These are phyloP conservation scores for Apiotrichum montevideense DNA, from an alignment of 1,284 basidiomycete genomes.

Conservation along the genomic window DNA sequence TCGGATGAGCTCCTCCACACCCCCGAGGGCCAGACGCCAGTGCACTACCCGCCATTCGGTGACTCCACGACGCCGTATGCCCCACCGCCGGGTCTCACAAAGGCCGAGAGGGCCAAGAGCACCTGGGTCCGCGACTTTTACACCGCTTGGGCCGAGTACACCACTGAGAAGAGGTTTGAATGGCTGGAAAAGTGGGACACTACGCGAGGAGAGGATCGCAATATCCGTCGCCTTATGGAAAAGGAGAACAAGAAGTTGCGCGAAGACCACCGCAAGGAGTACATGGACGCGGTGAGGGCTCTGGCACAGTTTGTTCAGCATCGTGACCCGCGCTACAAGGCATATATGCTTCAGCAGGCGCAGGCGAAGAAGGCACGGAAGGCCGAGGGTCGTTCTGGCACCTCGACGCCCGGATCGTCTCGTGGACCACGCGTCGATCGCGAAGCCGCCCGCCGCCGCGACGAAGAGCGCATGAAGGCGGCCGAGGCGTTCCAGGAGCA, in stretches of 20 bases:
- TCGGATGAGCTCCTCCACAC: slow-evolving; percentile 68
- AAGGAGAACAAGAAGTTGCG: slow-evolving; percentile 90
- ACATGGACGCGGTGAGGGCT: slow-evolving; percentile 83
- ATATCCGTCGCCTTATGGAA: slow-evolving; percentile 82
- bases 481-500: slow-evolving; percentile 50
- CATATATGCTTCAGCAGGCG: slow-evolving; percentile 56
- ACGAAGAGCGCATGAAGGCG: slow-evolving; percentile 25
- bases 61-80: slow-evolving; percentile 63
- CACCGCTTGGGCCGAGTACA: slow-evolving; percentile 77
- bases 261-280: slow-evolving; percentile 81
- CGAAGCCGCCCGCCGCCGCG: slow-evolving; percentile 20
- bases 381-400: neutral
- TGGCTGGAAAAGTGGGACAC: slow-evolving; percentile 85
- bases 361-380: slow-evolving; percentile 16
- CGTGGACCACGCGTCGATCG: slow-evolving; percentile 21
- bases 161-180: slow-evolving; percentile 79
- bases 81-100: slow-evolving; percentile 49
- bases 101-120: slow-evolving; percentile 46
- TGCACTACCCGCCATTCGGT: slow-evolving; percentile 76
- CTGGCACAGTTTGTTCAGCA: slow-evolving; percentile 83
- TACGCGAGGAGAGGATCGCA: slow-evolving; percentile 77
- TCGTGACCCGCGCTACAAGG: slow-evolving; percentile 87
- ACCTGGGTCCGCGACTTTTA: slow-evolving; percentile 70
- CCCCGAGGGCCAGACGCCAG: slow-evolving; percentile 46
- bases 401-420: slow-evolving; percentile 10